Evolutionary conservation across 2,329 filamentous ascomycete species (phyloP), one percentile per base, ranked within the genome.

Genomic region (Trichoderma asperellum): DNA sequence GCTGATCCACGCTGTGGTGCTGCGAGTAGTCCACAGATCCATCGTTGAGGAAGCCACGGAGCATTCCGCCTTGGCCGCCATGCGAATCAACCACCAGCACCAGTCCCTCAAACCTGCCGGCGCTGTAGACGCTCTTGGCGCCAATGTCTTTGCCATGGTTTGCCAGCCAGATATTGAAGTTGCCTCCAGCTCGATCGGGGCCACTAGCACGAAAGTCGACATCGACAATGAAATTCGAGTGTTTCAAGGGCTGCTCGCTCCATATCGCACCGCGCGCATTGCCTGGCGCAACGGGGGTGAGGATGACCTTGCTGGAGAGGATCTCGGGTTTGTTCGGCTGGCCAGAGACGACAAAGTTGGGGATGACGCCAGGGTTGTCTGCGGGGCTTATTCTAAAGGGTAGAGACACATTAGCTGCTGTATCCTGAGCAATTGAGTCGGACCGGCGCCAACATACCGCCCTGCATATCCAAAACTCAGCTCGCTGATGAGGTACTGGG

Each of bases 11-110:
- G 75, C 88, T 91, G 73, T 89, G 85, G 74, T 94, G 91, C 68
- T 86, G 85, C 76, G 89, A 90, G 84, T 91, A 97, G 79, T 97
- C 92, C 73, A 87, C 89, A 47, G 84, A 88, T 60, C 94, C 95
- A 79, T 98, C 96, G 81, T 98, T 99, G 73, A 99, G 83, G 83
- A 98, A 99, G 21, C 92, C 96, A 70, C 96, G 88, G 72, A 99
- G 85, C 81, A 91, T 94, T 73, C 96, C 96, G 73, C 95, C 95
- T 32, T 59, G 63, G n/a, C 59, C 89, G 2, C 92, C 91, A 76
- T 96, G 91, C 71, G 92, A 90, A 81, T 98, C 95, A 66, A 99
- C 81, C 29, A 96, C 91, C 69, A 99, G 83, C 40, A 89, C 94
- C 73, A 99, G 83, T n/a, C 96, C 96, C 75, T 98, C 95, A 75